Evolutionary conservation across 305 asterid species (phyloP), one percentile per base, ranked within the genome.

Genomic region (Solanum aculeatissimum): DNA sequence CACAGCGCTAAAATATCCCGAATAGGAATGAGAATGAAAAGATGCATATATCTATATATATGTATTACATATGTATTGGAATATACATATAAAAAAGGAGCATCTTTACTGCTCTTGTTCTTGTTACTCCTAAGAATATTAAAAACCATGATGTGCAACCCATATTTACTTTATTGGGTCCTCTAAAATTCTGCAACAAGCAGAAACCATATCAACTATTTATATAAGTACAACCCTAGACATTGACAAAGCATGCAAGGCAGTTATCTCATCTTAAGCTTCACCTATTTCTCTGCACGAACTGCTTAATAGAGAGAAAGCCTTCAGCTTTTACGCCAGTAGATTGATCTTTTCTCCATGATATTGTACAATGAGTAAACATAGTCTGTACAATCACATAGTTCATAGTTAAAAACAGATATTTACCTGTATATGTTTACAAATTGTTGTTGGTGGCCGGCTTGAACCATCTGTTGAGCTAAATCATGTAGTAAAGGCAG

Each of bases 401-500:
- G 47, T 51, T 51, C 82, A 51, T 51, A 35, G 25, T 10, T 77
- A 38, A 82, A 7, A 51, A 65, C 14, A 68, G 62, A 55, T 42
- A 21, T 78, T 83, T 87, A 93, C 99, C 98, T 88, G 94, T 97
- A 95, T 89, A 92, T 89, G 84, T 83, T 93, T 86, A 92, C 91
- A 83, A 95, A 88, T 90, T 97, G 98, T 84, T 88, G 98, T 84
- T 92, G 93, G 86, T 92, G 91, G 79, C 98, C 98, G 86, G 98
- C 98, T 91, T 95, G 95, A 89, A 95, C 91, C 98, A 95, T 92
- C 88, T 97, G 98, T 80, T 84, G 91, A 23, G 97, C 98, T 86
- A 97, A 91, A 88, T 97, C 98, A 91, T 94, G 99, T 93, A 97
- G 88, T 86, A 97, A 80, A 25, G 99, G 98, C 86, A 95, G 92